Evolutionary conservation across 1,139 yeast genomes (phyloP), one percentile per base, ranked within the genome.

Genomic region (Taiozyma sp.): DNA sequence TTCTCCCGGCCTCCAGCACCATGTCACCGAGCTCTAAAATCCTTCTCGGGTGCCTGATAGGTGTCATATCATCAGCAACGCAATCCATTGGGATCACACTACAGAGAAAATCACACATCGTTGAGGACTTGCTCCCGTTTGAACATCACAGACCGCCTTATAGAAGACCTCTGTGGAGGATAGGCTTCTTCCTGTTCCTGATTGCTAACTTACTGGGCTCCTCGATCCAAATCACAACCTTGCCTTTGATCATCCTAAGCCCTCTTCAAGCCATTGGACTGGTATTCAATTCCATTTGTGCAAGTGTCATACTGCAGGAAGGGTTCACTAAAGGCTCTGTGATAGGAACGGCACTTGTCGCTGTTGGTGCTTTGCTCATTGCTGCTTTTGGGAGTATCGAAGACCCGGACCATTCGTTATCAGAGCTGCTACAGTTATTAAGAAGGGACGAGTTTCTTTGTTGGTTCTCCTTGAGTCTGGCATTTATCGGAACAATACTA

Each of bases 241-340:
- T 91, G 44, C 97, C 97, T 0, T 72, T 91, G 54, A 86, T 90
- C 47, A 78, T 91, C 3, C 68, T 90, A 51, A 84, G 92, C 38
- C 96, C 97, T 0, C 70, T 91, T 48, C 97, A 91, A 66, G 91
- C 96, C 34, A 83, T 86, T 16, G 96, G 97, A 0, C 75, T 91
- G 38, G 92, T 90, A 4, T 90, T 91, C 73, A 91, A 91, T 67
- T 82, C 95, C 1, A 68, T 88, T 10, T 86, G 91, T 59, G 88
- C 96, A 47, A 66, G 87, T 28, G 57, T 88, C 28, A 67, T 91
- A 22, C 78, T 90, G 12, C 76, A 83, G 16, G 97, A 91, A 64
- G 73, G 74, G 0, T 87, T 88, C 66, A 84, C 93, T 2, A 58
- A 61, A 41, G 72, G 70, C 51, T 76, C 92, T 3, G 70, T 80